phyloP scores from a whole-genome alignment of 805 yeast genomes.

The Candida yuanshanica region DNA sequence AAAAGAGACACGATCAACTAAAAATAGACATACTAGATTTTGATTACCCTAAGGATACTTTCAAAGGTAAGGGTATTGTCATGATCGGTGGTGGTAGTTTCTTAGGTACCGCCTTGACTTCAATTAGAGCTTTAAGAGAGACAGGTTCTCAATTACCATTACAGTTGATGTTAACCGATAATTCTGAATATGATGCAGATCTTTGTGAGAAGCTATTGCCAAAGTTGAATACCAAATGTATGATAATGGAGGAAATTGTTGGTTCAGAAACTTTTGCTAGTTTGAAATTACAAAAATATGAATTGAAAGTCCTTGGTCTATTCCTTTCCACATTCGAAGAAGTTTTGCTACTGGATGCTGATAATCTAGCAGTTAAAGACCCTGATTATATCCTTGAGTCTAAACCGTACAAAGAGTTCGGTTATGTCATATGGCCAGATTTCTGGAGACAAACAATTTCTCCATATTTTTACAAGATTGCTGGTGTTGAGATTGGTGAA shows the following conservation, averaged over 20 bases:
- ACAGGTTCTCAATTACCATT: slow-evolving; percentile 39
- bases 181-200: slow-evolving; percentile 36
- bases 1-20: slow-evolving; percentile 15
- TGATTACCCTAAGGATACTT: slow-evolving; percentile 19
- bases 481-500: slow-evolving; percentile 35
- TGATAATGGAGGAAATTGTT: slow-evolving; percentile 31
- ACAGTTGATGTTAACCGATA: slow-evolving; percentile 37
- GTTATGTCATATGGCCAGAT: slow-evolving; percentile 63
- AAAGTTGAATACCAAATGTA: slow-evolving; percentile 36
- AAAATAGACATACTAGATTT: slow-evolving; percentile 15
- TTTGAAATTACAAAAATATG: slow-evolving; percentile 21
- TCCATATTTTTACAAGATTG: slow-evolving; percentile 51
- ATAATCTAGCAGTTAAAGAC: slow-evolving; percentile 37
- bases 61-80: slow-evolving; percentile 26
- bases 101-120: slow-evolving; percentile 35
- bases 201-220: slow-evolving; percentile 38
- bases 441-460: slow-evolving; percentile 65
- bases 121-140: slow-evolving; percentile 35
- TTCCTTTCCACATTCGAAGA: slow-evolving; percentile 41
- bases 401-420: slow-evolving; percentile 36
- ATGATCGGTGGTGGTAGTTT: slow-evolving; percentile 40
- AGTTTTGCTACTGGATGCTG: slow-evolving; percentile 41
- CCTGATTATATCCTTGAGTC: slow-evolving; percentile 45
- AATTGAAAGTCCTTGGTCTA: slow-evolving; percentile 33
- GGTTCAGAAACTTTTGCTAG: slow-evolving; percentile 23